Base-by-base conservation (phyloP, 192 early-diverging fungal genomes). In the Linnemannia exigua region DNA sequence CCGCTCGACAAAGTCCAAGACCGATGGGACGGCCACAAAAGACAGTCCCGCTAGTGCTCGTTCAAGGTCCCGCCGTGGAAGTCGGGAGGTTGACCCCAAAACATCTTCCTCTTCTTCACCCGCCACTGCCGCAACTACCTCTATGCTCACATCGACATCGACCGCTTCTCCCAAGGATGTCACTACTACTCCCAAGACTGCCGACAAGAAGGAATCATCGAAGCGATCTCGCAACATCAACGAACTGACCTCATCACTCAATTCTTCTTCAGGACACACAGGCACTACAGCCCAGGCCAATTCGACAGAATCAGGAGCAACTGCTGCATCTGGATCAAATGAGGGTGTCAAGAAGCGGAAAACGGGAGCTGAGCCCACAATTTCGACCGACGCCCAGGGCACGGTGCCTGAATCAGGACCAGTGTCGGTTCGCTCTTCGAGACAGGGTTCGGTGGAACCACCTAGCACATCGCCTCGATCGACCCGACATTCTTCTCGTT, bases 1-100 rank as follows among this genome's bases (percentile, higher is more conserved):
- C 84, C 84, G 84, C 75, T 80, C 72, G 52, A 47, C 78, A 41
- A 86, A 75, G 54, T 28, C 72, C 36, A 77, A 78, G 54, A 33
- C 31, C 31, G 76, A 79, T 7, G 81, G 66, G 70, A 54, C 74
- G 28, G 14, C 63, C 44, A 58, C 72, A 72, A 86, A 77, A 74
- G 83, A 79, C 77, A 85, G 74, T 79, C 75, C 81, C 33, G 67
- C 35, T 14, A 0, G 33, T 35, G 66, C 63, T 11, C 25, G 66
- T 20, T 70, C 80, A 82, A 67, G 84, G 46, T 80, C 84, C 74
- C 77, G 84, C 46, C 84, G 84, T 16, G 78, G 84, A 25, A 86
- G 84, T 71, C 33, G 84, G n/a, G 84, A 86, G 14, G 33, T 35
- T n/a, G 82, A 84, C 12, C 54, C 35, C 41, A 75, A 66, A 38